Percentiles rank a stretch among this genome's conserved stretches.
phyloP scores from a whole-genome alignment of 192 early-diverging fungal species.

The Pilaira anomala region DNA sequence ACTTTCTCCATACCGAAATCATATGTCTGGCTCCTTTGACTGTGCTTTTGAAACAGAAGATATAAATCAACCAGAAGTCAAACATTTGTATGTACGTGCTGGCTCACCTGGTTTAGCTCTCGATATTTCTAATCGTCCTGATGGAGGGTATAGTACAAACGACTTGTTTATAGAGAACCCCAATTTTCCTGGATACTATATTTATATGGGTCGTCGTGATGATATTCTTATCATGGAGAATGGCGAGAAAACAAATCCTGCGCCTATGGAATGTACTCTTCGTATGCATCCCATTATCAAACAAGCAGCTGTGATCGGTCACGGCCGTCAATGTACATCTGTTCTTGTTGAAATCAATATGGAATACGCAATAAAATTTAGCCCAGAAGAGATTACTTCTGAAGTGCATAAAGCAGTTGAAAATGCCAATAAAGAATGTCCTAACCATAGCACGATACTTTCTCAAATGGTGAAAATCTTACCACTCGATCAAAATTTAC shows the following conservation, averaged over 20 bases:
- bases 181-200: conserved; percentile 6
- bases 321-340: conserved; percentile 8
- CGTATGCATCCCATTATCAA: conserved; percentile 10
- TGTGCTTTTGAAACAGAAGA: neutral
- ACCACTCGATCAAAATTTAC: conserved; percentile 11
- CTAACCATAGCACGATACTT: conserved; percentile 19
- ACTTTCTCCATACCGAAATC: too few species aligned
- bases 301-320: conserved; percentile 18
- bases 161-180: conserved; percentile 20
- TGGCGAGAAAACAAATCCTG: conserved; percentile 36
- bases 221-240: conserved; percentile 24
- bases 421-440: conserved; percentile 18
- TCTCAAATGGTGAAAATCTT: conserved; percentile 29
- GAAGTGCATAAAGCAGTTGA: conserved; percentile 1
- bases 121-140: neutral
- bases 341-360: conserved; percentile 2
- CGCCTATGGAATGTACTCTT: conserved; percentile 16
- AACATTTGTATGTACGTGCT: conserved; percentile 7
- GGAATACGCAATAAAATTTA: neutral
- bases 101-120: conserved; percentile 15
- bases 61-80: neutral
- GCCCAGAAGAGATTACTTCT: neutral
- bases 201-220: conserved; percentile 20
- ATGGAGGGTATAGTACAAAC: conserved; percentile 16
- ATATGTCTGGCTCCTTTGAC: too few species aligned